Base-by-base conservation (phyloP, 371 early-diverging fungal species). In the Catenaria anguillulae region DNA sequence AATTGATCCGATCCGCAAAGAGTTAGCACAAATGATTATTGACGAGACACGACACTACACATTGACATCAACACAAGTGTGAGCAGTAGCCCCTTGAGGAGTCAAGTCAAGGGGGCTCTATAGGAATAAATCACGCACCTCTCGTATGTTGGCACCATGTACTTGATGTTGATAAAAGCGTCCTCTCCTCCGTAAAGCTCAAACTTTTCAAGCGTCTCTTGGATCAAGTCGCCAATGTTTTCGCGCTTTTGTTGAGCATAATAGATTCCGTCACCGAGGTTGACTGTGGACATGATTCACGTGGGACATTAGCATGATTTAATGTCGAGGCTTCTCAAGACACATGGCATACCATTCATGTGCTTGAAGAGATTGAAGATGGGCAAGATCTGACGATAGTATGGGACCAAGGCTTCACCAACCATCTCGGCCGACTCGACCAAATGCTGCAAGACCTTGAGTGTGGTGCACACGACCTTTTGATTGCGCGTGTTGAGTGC, bases 121-220 rank as follows among this genome's bases (percentile, higher is more conserved):
- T 10, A 54, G 31, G 34, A 54, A 40, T 40, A 17, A 40, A 35
- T 4, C 5, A n/a, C 56, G 24, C n/a, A 56, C 56, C 56, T 58
- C 60, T 69, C 69, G 36, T 69, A 69, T 10, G 69, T 69, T 8
- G 69, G 69, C 31, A 75, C 72, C 80, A 79, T 79, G 66, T 79
- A 79, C 66, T 79, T 79, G 71, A 79, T 78, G 67, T 79, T 79
- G 68, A 79, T 79, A 64, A 79, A 79, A 23, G 80, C 80, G 60
- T 79, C 80, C 64, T 79, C 80, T 19, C 80, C 80, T 29, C 80
- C 80, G 0, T 75, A 75, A 45, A 78, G 63, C 67, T 79, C 80
- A 70, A 79, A 75, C 67, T 78, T 79, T 55, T 79, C 80, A 26
- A 79, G 68, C 8, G 80, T 79, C 60, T 79, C 80, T 60, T 79